These are phyloP conservation scores for Heritiera littoralis DNA, from an alignment of 345 rosid species.

Conservation along the genomic window DNA sequence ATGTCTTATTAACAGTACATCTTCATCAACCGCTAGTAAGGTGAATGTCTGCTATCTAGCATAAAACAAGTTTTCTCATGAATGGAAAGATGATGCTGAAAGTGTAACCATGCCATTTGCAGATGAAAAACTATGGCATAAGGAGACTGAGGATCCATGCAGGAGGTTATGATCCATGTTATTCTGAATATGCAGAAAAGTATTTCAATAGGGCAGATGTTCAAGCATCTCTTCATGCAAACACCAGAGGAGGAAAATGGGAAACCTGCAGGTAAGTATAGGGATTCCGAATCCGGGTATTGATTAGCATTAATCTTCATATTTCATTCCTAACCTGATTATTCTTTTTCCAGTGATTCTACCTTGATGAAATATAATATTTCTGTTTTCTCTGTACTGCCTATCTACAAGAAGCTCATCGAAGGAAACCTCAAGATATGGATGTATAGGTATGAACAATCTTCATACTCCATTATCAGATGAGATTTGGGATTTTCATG, in stretches of 20 bases:
- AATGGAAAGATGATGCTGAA: not conserved
- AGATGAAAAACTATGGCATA: constrained; percentile 18
- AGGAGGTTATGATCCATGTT: constrained; percentile 64
- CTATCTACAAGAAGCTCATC: constrained; percentile 59
- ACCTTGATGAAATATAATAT: constrained; percentile 35
- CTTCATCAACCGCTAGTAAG: constrained; percentile 11
- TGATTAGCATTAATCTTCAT: not conserved
- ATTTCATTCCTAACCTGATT: not conserved
- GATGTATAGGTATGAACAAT: constrained; percentile 51
- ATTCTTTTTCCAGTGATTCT: constrained; percentile 30
- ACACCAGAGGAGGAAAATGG: constrained; percentile 37
- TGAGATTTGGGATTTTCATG: not conserved
- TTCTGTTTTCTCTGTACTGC: constrained; percentile 47
- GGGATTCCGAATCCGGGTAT: not conserved
- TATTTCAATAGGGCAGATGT: constrained; percentile 60
- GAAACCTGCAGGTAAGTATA: constrained; percentile 51
- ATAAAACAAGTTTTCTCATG: not conserved
- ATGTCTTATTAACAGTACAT: constrained; percentile 37
- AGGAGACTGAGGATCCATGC: constrained; percentile 41
- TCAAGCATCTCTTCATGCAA: constrained; percentile 53
- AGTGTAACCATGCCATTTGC: not conserved
- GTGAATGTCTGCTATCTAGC: not conserved
- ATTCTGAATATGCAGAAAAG: constrained; percentile 36
- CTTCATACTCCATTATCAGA: not conserved
- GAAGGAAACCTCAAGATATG: constrained; percentile 63